phyloP scores from a whole-genome alignment of 495 filamentous ascomycete genomes.

The Bombardia bombarda region DNA sequence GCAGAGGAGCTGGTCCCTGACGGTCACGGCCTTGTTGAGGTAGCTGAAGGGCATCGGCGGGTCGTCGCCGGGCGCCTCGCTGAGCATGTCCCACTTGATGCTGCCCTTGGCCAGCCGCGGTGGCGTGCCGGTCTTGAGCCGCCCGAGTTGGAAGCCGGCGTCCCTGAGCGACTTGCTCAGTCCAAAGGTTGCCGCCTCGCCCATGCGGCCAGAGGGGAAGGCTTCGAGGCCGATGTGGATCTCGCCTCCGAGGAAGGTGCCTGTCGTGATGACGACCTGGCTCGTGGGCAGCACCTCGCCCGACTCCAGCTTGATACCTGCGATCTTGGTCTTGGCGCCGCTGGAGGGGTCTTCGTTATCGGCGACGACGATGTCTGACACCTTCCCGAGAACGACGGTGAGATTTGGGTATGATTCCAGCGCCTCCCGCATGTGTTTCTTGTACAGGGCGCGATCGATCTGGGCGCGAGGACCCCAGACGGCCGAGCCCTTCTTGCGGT shows the following conservation, averaged over 20 bases:
- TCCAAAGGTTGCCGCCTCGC: conserved; percentile 88
- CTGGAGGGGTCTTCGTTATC: conserved; percentile 41
- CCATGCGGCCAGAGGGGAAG: conserved; percentile 84
- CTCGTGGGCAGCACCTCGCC: conserved; percentile 76
- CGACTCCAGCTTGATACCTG: conserved; percentile 78
- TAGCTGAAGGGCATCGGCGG: conserved; percentile 90
- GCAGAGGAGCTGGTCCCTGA: conserved; percentile 74
- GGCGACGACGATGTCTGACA: conserved; percentile 78
- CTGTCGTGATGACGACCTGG: conserved; percentile 88
- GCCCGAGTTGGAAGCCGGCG: conserved; percentile 84
- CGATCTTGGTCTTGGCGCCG: conserved; percentile 63
- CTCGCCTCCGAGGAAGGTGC: conserved; percentile 91
- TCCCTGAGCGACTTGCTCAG: conserved; percentile 84
- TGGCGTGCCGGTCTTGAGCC: conserved; percentile 93
- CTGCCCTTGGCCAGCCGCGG: conserved; percentile 75
- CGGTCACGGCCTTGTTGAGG: conserved; percentile 66
- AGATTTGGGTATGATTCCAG: conserved; percentile 67
- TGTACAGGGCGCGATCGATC: conserved; percentile 88
- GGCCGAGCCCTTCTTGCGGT: conserved; percentile 82
- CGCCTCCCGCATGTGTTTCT: conserved; percentile 86
- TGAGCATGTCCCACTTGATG: conserved; percentile 68
- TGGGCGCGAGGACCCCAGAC: conserved; percentile 97
- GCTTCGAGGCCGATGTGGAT: conserved; percentile 88
- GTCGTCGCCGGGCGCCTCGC: conserved; percentile 71
- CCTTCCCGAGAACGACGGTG: conserved; percentile 73